phyloP scores from a whole-genome alignment of 2,329 filamentous ascomycete species.

The Claviceps sorghi region DNA sequence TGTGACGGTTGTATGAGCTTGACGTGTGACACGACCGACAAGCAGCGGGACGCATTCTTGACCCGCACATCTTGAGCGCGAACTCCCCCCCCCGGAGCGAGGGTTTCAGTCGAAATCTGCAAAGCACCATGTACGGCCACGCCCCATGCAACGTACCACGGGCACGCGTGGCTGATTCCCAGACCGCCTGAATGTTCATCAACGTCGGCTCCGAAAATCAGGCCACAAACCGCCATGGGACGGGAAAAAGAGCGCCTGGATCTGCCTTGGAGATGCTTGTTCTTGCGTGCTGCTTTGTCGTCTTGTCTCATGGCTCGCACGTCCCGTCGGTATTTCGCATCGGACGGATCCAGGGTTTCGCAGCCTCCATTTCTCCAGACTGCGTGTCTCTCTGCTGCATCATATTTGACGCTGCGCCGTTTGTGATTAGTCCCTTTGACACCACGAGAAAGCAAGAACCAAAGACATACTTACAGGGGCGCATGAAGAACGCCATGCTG shows the following conservation, averaged over 20 bases:
- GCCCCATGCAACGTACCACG: not conserved
- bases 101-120: not conserved
- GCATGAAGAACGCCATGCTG: not conserved
- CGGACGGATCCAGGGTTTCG: not conserved
- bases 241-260: not conserved
- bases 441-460: not conserved
- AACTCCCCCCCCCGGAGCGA: not conserved
- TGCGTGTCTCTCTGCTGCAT: not conserved
- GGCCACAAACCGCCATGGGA: not conserved
- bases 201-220: not conserved
- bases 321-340: not conserved
- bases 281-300: not conserved
- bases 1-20: not conserved
- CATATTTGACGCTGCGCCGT: not conserved
- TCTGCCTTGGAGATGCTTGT: not conserved
- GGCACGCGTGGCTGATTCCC: not conserved
- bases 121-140: not conserved
- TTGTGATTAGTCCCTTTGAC: not conserved
- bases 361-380: not conserved
- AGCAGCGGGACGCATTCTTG: not conserved
- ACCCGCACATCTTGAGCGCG: not conserved
- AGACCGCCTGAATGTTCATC: not conserved
- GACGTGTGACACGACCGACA: not conserved
- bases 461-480: not conserved
- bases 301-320: constrained; percentile 1